Conservation (phyloP, 164 flowering plant genomes). For the Liriodendron chinense region DNA sequence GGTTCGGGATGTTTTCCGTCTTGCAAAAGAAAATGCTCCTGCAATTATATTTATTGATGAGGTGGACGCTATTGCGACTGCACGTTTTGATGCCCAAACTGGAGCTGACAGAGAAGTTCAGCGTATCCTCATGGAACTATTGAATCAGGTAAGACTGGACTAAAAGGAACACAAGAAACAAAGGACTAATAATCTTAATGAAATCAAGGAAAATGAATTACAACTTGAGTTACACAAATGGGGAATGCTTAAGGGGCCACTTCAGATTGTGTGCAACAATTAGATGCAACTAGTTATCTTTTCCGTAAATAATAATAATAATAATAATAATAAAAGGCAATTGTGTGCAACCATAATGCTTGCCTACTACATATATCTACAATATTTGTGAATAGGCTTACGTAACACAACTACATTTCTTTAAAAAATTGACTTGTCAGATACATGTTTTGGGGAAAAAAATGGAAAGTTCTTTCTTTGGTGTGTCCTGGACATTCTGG, state of each 20-base stretch:
- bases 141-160: slow-evolving; percentile 64
- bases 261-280: too few species aligned
- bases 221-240: background rate
- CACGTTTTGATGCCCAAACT: slow-evolving; percentile 98
- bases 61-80: slow-evolving; percentile 98
- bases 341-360: background rate
- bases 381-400: background rate
- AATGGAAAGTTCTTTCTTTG: too few species aligned
- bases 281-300: too few species aligned
- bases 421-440: too few species aligned
- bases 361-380: background rate
- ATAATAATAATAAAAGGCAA: background rate
- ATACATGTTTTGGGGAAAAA: too few species aligned
- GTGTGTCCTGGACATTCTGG: too few species aligned
- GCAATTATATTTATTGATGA: slow-evolving; percentile 97
- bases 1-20: slow-evolving; percentile 98
- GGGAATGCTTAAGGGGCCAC: background rate
- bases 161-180: background rate
- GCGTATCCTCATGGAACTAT: slow-evolving; percentile 92
- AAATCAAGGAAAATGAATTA: background rate
- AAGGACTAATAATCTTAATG: background rate
- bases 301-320: too few species aligned
- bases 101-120: slow-evolving; percentile 99
- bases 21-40: slow-evolving; percentile 97
- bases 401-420: background rate